phyloP scores from a whole-genome alignment of 2,329 filamentous ascomycete genomes.

The Bertia moriformis region DNA sequence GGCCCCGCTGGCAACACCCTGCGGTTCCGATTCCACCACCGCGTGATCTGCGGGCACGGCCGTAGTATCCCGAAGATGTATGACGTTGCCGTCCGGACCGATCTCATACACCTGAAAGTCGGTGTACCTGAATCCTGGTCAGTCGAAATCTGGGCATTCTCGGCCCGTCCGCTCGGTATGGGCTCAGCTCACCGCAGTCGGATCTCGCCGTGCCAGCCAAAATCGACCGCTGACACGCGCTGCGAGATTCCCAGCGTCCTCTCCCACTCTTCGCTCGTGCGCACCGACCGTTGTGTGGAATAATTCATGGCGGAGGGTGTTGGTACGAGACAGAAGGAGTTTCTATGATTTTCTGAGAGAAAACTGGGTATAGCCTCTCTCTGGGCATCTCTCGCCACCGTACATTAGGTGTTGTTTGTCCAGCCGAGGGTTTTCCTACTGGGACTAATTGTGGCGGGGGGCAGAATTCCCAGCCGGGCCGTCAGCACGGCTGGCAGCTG shows the following conservation, averaged over 20 bases:
- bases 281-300: no score
- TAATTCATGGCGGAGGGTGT: no score
- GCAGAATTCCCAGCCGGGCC: no score
- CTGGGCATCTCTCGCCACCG: no score
- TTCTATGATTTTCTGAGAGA: no score
- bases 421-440: no score
- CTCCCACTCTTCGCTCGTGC: neutral
- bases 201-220: conserved; percentile 24
- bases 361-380: no score
- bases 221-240: neutral
- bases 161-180: conserved; percentile 1
- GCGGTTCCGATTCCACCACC: conserved; percentile 3
- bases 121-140: conserved; percentile 44
- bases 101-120: conserved; percentile 93
- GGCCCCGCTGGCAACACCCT: conserved; percentile 5
- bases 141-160: neutral
- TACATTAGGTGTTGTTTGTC: no score
- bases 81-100: conserved; percentile 55
- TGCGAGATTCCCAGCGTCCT: neutral
- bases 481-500: no score
- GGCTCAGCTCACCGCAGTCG: conserved; percentile 29
- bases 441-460: no score
- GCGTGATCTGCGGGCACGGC: conserved; percentile 20
- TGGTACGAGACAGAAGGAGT: no score
- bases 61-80: conserved; percentile 45